Conservation (phyloP, 495 filamentous ascomycete species). For the Penicillium herquei region DNA sequence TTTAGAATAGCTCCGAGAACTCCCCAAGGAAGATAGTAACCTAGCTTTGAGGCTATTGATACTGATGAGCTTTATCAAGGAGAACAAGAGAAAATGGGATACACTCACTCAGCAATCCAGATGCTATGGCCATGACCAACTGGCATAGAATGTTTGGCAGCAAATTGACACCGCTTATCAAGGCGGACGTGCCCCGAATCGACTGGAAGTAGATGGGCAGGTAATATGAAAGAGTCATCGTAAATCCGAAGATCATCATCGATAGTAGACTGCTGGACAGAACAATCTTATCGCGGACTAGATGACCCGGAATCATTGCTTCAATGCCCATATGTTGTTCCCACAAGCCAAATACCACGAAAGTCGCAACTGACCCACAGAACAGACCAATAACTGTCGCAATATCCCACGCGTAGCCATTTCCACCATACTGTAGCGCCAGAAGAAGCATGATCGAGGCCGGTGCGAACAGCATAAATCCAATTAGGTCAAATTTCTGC, state of each 20-base stretch:
- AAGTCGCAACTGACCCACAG: slow-evolving; percentile 44
- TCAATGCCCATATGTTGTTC: slow-evolving; percentile 44
- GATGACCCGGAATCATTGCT: slow-evolving; percentile 49
- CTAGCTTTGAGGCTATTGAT: slow-evolving; percentile 35
- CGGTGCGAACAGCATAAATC: slow-evolving; percentile 44
- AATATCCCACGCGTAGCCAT: slow-evolving; percentile 42
- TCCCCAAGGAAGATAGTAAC: slow-evolving; percentile 51
- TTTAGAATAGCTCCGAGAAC: slow-evolving; percentile 27
- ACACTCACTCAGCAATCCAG: slow-evolving; percentile 32
- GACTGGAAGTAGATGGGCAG: slow-evolving; percentile 45
- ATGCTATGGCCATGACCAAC: neutral
- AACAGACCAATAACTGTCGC: slow-evolving; percentile 49
- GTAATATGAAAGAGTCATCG: slow-evolving; percentile 28
- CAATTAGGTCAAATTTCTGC: slow-evolving; percentile 42
- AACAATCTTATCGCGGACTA: slow-evolving; percentile 31
- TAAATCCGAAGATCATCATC: slow-evolving; percentile 14
- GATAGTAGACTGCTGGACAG: slow-evolving; percentile 29
- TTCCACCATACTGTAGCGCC: slow-evolving; percentile 49
- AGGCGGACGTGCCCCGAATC: slow-evolving; percentile 21
- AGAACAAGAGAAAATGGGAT: slow-evolving; percentile 31
- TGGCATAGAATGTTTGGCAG: slow-evolving; percentile 40
- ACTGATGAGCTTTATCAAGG: neutral
- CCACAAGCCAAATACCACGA: slow-evolving; percentile 45
- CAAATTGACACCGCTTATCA: slow-evolving; percentile 37
- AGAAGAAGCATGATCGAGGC: slow-evolving; percentile 48